These are phyloP conservation scores for Gastrolobium villosum DNA, from an alignment of 306 rosid species.

Conservation along the genomic window DNA sequence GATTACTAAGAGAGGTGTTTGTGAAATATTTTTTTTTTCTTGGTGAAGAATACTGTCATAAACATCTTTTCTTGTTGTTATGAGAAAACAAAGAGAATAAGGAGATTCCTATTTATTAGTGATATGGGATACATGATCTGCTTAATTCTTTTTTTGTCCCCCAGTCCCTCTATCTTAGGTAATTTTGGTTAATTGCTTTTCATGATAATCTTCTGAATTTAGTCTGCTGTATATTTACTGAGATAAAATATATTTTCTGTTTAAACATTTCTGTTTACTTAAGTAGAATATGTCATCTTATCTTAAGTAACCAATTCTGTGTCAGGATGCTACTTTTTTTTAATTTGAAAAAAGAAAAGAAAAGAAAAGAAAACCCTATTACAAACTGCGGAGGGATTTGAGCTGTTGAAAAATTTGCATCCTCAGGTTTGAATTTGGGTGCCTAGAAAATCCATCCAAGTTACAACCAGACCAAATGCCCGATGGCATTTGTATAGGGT, in stretches of 20 bases:
- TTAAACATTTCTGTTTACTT: neutral
- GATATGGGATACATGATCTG: neutral
- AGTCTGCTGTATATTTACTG: neutral
- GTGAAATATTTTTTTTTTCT: neutral
- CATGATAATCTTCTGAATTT: neutral
- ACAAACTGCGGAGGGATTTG: neutral
- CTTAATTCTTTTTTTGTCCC: conserved; percentile 13
- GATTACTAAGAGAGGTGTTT: conserved; percentile 16
- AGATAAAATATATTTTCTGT: neutral
- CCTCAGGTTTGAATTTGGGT: neutral
- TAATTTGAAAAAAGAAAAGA: no score
- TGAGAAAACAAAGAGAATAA: neutral
- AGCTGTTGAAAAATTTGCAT: conserved; percentile 17
- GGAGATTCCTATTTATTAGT: neutral
- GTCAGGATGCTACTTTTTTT: no score
- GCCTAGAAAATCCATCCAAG: conserved; percentile 20
- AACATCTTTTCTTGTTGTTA: conserved; percentile 19
- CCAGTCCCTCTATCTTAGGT: neutral
- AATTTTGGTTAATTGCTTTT: conserved; percentile 5
- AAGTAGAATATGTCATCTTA: conserved; percentile 9
- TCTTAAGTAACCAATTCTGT: neutral
- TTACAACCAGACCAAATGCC: neutral
- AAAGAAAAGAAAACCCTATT: neutral
- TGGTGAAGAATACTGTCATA: neutral
- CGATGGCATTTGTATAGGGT: conserved; percentile 21